Evolutionary conservation across 1,284 basidiomycete species (phyloP).

Genomic region (Ganoderma sp.): DNA sequence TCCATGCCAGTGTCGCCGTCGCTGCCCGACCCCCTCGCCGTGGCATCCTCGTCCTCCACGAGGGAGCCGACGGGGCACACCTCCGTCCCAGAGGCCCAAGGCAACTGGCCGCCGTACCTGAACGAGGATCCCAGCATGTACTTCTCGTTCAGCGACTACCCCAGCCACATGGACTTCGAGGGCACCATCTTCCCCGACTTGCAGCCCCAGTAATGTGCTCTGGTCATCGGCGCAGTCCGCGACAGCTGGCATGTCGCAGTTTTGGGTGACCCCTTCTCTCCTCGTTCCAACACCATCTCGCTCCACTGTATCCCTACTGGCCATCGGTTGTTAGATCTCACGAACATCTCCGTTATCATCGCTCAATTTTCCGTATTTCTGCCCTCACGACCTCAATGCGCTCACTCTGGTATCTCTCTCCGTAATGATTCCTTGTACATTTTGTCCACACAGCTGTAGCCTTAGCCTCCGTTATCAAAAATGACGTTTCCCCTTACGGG

Average conservation of each 20-base stretch:
- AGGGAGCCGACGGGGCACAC: neutral
- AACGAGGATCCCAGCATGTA: conserved; percentile 1
- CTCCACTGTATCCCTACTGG: neutral
- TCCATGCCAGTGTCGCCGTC: neutral
- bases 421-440: neutral
- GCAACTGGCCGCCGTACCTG: neutral
- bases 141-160: conserved; percentile 1
- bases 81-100: neutral
- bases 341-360: conserved; percentile 3
- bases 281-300: neutral
- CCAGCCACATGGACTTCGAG: neutral
- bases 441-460: neutral
- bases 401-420: neutral
- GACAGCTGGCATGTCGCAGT: conserved; percentile 5
- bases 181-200: conserved; percentile 7
- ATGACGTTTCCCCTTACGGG: neutral
- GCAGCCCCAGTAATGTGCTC: neutral
- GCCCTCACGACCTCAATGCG: neutral
- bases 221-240: neutral
- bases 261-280: neutral
- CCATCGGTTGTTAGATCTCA: neutral
- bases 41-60: neutral
- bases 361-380: conserved; percentile 1
- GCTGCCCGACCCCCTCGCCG: neutral
- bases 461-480: conserved; percentile 8